These are phyloP conservation scores for Ogataea pignaliae DNA, from an alignment of 805 yeast species.

Conservation along the genomic window DNA sequence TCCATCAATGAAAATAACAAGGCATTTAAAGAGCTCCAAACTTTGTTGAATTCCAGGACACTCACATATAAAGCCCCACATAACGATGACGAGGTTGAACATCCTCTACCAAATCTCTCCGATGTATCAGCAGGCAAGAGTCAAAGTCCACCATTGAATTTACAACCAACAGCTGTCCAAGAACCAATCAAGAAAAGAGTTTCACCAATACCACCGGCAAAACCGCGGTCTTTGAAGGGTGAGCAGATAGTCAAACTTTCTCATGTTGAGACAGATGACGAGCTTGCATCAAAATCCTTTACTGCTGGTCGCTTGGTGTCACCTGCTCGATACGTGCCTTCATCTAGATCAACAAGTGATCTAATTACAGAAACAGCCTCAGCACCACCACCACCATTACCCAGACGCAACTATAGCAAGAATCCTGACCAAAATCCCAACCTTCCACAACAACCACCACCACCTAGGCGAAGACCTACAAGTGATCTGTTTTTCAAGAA, in stretches of 20 bases:
- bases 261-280: not conserved
- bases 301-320: not conserved
- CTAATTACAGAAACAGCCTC: slow-evolving; percentile 10
- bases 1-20: slow-evolving; percentile 38
- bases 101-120: slow-evolving; percentile 12
- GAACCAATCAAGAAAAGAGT: slow-evolving; percentile 6
- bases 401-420: slow-evolving; percentile 7
- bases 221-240: slow-evolving; percentile 40
- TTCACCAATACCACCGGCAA: slow-evolving; percentile 43
- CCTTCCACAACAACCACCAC: not conserved
- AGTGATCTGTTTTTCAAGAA: slow-evolving; percentile 1
- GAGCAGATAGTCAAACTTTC: slow-evolving; percentile 10
- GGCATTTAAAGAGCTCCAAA: slow-evolving; percentile 19
- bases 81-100: slow-evolving; percentile 1
- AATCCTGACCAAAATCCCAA: not conserved
- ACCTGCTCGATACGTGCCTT: slow-evolving; percentile 1
- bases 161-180: not conserved
- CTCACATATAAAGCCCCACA: not conserved
- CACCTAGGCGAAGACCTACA: slow-evolving; percentile 1
- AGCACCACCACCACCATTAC: slow-evolving; percentile 11
- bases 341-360: slow-evolving; percentile 13
- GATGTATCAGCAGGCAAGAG: slow-evolving; percentile 4
- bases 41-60: slow-evolving; percentile 12
- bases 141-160: slow-evolving; percentile 1
- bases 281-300: slow-evolving; percentile 20